Conservation (phyloP, 768 basidiomycete genomes). For the Tulasnella sp. region DNA sequence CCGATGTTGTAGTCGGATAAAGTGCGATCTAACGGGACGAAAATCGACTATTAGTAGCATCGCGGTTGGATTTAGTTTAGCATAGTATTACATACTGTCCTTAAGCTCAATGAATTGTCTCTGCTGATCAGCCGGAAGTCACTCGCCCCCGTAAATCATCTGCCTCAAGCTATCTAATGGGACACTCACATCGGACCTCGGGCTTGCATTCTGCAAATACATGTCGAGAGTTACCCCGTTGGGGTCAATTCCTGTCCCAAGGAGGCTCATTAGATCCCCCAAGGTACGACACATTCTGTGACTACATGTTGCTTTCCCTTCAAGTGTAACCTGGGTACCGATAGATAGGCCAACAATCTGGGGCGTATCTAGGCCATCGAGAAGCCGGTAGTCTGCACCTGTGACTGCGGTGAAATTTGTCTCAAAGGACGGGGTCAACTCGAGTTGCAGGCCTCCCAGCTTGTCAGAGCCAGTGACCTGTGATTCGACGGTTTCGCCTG, state of each 20-base stretch:
- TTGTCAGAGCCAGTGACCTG: background rate
- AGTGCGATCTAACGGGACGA: no score
- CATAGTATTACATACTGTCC: background rate
- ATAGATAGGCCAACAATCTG: no score
- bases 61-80: no score
- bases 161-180: background rate
- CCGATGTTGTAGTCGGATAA: no score
- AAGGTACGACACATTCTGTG: no score
- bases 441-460: background rate
- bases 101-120: background rate
- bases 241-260: background rate
- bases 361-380: no score
- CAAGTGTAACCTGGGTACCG: no score
- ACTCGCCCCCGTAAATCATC: background rate
- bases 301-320: no score
- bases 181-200: background rate
- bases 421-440: background rate
- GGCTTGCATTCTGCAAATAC: no score
- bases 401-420: background rate
- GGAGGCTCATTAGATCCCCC: no score
- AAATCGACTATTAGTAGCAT: no score
- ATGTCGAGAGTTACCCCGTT: background rate
- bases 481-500: background rate
- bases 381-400: no score
- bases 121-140: background rate